These are phyloP conservation scores for Tinospora cordifolia DNA, from an alignment of 164 flowering plant genomes.

Conservation along the genomic window DNA sequence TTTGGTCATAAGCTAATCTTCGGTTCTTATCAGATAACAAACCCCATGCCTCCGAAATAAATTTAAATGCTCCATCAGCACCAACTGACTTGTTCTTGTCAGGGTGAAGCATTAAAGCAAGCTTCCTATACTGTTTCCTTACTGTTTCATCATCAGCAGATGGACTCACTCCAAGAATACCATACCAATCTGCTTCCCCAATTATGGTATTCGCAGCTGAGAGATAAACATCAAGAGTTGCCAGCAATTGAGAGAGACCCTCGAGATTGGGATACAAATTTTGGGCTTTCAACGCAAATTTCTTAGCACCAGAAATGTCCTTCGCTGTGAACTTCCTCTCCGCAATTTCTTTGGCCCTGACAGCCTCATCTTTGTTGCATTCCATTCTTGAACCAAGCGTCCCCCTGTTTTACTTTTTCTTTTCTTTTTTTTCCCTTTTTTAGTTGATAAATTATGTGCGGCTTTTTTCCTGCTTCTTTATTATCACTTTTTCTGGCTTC, in stretches of 20 bases:
- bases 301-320: conserved; percentile 35
- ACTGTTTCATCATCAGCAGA: conserved; percentile 58
- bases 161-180: conserved; percentile 60
- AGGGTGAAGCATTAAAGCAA: conserved; percentile 83
- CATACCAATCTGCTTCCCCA: conserved; percentile 57
- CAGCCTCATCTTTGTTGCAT: conserved; percentile 47
- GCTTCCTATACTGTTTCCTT: conserved; percentile 68
- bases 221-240: conserved; percentile 39
- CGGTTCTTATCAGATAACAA: conserved; percentile 61
- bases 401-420: neutral
- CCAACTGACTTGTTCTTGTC: conserved; percentile 87
- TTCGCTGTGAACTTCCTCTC: conserved; percentile 26
- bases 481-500: neutral
- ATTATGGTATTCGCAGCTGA: conserved; percentile 26
- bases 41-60: conserved; percentile 83
- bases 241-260: conserved; percentile 45
- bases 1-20: conserved; percentile 54
- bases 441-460: neutral
- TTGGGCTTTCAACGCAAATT: conserved; percentile 66
- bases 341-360: conserved; percentile 44
- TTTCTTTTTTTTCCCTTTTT: too few relatives aligned
- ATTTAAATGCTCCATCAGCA: conserved; percentile 87
- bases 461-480: neutral
- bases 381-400: conserved; percentile 26
- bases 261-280: conserved; percentile 44